These are phyloP conservation scores for Monosporascus ibericus DNA, from an alignment of 2,329 filamentous ascomycete genomes.

Conservation along the genomic window DNA sequence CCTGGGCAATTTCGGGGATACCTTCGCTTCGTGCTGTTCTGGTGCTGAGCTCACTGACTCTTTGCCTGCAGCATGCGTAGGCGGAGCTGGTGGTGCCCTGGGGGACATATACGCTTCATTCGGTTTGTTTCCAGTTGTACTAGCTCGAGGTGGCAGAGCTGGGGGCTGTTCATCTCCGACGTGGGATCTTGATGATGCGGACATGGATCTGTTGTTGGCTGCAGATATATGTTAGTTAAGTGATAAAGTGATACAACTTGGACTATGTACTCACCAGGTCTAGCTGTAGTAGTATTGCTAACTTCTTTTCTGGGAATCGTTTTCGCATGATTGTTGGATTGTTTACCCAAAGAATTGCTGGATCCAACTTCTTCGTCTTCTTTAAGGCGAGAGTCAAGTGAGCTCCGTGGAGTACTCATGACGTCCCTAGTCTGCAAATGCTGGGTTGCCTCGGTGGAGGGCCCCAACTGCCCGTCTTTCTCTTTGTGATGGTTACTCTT, in stretches of 20 bases:
- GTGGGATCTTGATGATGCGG: conserved; percentile 9
- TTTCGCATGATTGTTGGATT: conserved; percentile 37
- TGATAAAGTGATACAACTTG: conserved; percentile 1
- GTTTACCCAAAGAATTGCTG: conserved; percentile 36
- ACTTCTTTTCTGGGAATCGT: conserved; percentile 61
- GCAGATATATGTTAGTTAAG: conserved; percentile 12
- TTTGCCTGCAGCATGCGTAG: conserved; percentile 36
- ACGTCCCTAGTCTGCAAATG: conserved; percentile 29
- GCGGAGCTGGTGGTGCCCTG: conserved; percentile 49
- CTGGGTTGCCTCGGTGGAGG: conserved; percentile 26
- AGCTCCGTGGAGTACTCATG: conserved; percentile 43
- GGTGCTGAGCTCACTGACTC: conserved; percentile 39
- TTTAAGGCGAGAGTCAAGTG: conserved; percentile 51
- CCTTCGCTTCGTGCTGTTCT: conserved; percentile 38
- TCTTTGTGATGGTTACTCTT: conserved; percentile 34
- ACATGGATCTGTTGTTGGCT: conserved; percentile 27
- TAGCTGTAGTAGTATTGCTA: conserved; percentile 29
- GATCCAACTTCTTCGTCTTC: conserved; percentile 48
- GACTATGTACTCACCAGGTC: conserved; percentile 35
- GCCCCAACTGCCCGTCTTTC: conserved; percentile 22
- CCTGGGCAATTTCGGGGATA: conserved; percentile 62
- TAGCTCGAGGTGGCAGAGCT: conserved; percentile 20
- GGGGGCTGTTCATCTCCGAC: conserved; percentile 18
- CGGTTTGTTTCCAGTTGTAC: conserved; percentile 33
- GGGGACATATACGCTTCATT: conserved; percentile 53